A percentile compares a stretch with the other conserved stretches of the same genome.
These are phyloP conservation scores for Chlamydomonas schloesseri DNA, from an alignment of 139 green algal species.

Conservation along the genomic window DNA sequence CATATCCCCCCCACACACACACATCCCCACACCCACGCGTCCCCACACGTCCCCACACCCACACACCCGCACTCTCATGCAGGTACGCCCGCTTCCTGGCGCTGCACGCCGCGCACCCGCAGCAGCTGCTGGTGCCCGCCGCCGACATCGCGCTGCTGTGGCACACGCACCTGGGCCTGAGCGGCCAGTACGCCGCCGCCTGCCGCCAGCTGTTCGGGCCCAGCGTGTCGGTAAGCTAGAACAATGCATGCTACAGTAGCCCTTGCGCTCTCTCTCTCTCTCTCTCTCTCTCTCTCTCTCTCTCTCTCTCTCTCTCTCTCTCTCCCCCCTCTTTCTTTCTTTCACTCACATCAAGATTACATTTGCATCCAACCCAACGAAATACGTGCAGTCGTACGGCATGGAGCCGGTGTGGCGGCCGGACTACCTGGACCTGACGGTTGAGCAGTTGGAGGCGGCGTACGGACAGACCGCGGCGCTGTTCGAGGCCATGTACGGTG, in stretches of 20 bases:
- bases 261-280: no score
- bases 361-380: no score
- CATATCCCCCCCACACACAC: no score
- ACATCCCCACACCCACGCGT: no score
- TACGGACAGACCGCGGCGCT: not conserved
- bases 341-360: no score
- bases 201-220: not conserved
- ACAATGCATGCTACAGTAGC: no score
- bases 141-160: constrained; percentile 34
- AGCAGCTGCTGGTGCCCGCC: not conserved
- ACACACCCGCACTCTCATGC: no score
- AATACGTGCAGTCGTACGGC: not conserved
- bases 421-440: not conserved
- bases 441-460: not conserved
- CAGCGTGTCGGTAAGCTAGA: no score
- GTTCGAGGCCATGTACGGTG: not conserved
- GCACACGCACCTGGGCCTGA: constrained; percentile 21
- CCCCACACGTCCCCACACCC: no score
- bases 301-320: no score
- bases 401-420: not conserved
- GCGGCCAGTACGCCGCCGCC: not conserved
- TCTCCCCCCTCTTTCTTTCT: no score
- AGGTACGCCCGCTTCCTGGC: constrained; percentile 5
- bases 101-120: not conserved
- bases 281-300: no score